Evolutionary conservation across 108 stramenopile species (phyloP), one percentile per base, ranked within the genome.

Genomic region (Nitzschia sp.): DNA sequence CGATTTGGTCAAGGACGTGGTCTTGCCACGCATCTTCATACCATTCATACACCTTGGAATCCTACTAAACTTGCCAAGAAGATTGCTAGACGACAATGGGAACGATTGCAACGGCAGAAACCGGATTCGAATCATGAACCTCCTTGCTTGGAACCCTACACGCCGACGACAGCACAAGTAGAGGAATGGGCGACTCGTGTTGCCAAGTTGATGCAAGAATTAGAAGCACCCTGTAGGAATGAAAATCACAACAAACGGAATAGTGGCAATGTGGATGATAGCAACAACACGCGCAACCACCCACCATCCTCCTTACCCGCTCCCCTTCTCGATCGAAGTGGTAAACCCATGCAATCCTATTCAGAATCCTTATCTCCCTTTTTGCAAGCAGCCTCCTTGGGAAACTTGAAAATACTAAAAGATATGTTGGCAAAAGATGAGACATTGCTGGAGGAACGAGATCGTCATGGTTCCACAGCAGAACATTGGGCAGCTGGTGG

Each of bases 401-500:
- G 92, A 54, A 60, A 86, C 51, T 24, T 86, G 9, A 53, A 52
- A 12, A 50, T 43, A 3, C 55, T 90, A 24, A 12, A 59, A 41
- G 14, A 54, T 3, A 58, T 82, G 65, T 56, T 83, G 19, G 41
- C 65, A 55, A 41, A 53, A 21, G 10, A 24, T 57, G 43, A 43
- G 50, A 10, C 37, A 68, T 51, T 89, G 19, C 55, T 92, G 56
- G 22, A 76, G 38, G 67, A 67, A 53, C 67, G 73, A 0, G 92
- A 93, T 81, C 75, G 88, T 46, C 90, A 93, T 63, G 81, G 82
- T 1, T 87, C 86, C 3, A 80, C 80, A 12, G 85, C 88, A 11
- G 88, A 88, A 46, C 92, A 93, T 54, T 93, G 92, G 92, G 89
- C 89, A 50, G 87, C 92, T 12, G 92, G 92, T 51, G 87, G 86